Percentiles rank a stretch among this genome's conserved stretches.
Conservation (phyloP, 169 alveolate species). For the Plasmodium vinckei region DNA sequence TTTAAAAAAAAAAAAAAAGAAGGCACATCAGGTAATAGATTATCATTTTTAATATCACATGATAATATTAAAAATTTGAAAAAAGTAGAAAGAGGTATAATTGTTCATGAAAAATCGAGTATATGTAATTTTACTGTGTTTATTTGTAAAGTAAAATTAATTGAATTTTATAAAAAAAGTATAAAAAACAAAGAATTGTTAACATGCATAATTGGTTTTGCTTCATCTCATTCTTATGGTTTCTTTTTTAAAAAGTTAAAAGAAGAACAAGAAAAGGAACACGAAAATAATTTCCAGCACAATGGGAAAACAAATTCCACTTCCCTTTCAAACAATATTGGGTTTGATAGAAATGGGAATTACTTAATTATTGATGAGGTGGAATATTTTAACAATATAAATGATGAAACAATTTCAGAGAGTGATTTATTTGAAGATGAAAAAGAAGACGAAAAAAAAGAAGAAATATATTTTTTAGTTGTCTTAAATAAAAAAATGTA, state of each 20-base stretch:
- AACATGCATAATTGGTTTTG: constrained; percentile 65
- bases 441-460: not conserved
- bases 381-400: not conserved
- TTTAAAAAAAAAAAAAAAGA: constrained; percentile 46
- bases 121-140: constrained; percentile 39
- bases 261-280: not conserved
- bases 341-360: not conserved
- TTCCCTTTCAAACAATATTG: not conserved
- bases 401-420: not conserved
- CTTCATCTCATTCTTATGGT: constrained; percentile 60
- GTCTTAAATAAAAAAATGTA: constrained; percentile 34
- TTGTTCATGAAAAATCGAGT: constrained; percentile 15
- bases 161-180: constrained; percentile 37
- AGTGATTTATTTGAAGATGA: not conserved
- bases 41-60: constrained; percentile 49
- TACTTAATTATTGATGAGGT: constrained; percentile 5
- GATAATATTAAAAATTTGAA: constrained; percentile 6
- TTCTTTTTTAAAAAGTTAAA: constrained; percentile 33
- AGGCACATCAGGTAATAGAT: constrained; percentile 40
- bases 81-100: constrained; percentile 60
- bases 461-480: constrained; percentile 25
- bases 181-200: constrained; percentile 26
- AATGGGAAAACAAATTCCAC: not conserved
- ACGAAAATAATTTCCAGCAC: not conserved
- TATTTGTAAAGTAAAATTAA: constrained; percentile 36